Evolutionary conservation across 1,139 yeast species (phyloP), one percentile per base, ranked within the genome.

Genomic region (Zhuliangozyma blackwelliae): DNA sequence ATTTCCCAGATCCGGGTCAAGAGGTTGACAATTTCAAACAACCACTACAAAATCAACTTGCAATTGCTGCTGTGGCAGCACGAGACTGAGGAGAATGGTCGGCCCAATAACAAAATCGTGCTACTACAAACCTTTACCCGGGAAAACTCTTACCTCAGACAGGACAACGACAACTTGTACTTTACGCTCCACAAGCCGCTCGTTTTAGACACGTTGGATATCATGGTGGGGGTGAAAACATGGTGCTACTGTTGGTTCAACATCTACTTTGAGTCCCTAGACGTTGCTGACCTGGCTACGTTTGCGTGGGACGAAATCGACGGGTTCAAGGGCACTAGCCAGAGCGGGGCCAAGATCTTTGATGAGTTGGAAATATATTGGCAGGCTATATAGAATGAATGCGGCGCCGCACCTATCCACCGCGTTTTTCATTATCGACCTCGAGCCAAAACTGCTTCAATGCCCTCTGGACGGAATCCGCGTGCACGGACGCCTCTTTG

Each of bases 251-350:
- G 44, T 13, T 46, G 49, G 49, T 40, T 47, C 29, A 45, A 46
- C 29, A 25, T 41, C 2, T 37, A 35, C 19, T 45, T 44, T 35
- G 50, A 46, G 33, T 22, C 23, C 9, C 23, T 7, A 7, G 10
- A 7, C 3, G 32, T 28, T 5, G 13, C 29, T 4, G 25, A 26
- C 9, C 9, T 7, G 12, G 30, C 31, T 21, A 13, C 7, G 5
- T 36, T 50, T 20, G 20, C 26, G 2, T 83, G 90, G 94, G 64
- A 65, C 3, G 72, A 77, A 2, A 59, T 83, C 43, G 96, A 88
- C 52, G 96, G 96, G 1, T 70, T 68, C 47, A 72, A 71, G 43
- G 96, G 95, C 1, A 68, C 80, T 0, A 49, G 54, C 11, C 65
- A 65, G 34, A 70, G 71, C 36, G 94, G 95, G 0, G 40, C 62